Base-by-base conservation (phyloP, 441 rosid species). In the Populus hybrid region DNA sequence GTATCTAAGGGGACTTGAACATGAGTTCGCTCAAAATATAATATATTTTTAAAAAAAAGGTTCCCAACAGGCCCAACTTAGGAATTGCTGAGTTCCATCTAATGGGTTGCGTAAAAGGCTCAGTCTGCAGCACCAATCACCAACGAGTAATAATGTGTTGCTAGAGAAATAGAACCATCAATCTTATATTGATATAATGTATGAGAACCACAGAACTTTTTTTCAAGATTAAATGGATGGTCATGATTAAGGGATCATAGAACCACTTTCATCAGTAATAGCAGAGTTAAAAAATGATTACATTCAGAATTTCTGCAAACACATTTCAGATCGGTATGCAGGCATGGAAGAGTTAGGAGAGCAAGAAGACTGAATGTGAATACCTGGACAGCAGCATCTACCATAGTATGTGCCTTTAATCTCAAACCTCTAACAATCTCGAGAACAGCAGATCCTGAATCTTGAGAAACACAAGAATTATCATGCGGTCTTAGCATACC, bases 331-430 rank as follows among this genome's bases (percentile, higher is more conserved):
- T 18, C 61, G 0, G 68, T 24, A 2, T 24, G 68, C 34, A 65
- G 61, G 61, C 61, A 53, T 16, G n/a, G 61, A 53, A 5, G 61
- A 53, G 7, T 6, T 1, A 16, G 32, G 7, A 66, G 69, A 66
- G 8, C 30, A 11, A 30, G 21, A 23, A 46, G 34, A 34, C 71
- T 30, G 32, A 30, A 30, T 0, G n/a, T 24, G 61, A 18, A 70
- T 83, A 97, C 98, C 97, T 91, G 91, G 30, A 93, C 83, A 81
- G 97, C 98, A 73, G 88, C 88, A 86, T 93, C 94, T 69, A 97
- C 32, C 99, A 97, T 94, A 70, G 86, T 70, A 67, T 79, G 87
- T 59, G 98, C 98, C 87, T 83, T 87, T 71, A 80, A 40, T 81
- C 87, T 91, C 69, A 97, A 97, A 67, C 86, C 86, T 67, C 86